Percentiles rank a stretch among this genome's conserved stretches.
phyloP scores from a whole-genome alignment of 441 rosid genomes.

The Populus hybrid region DNA sequence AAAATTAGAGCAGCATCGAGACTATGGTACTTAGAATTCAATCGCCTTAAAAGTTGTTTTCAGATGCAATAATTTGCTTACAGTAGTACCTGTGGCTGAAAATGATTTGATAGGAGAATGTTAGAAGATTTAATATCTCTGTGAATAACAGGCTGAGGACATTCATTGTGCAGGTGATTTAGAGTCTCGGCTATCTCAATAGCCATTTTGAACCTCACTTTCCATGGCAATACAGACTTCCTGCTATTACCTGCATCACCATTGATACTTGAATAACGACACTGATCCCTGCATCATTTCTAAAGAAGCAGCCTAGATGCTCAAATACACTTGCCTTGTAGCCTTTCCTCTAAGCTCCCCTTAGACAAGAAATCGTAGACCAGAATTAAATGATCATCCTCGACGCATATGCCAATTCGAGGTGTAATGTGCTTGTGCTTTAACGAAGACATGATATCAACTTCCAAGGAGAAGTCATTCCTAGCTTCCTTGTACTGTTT shows the following conservation, averaged over 20 bases:
- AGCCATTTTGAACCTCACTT: constrained; percentile 57
- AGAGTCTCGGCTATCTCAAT: constrained; percentile 69
- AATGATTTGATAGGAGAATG: constrained; percentile 63
- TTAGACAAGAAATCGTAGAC: constrained; percentile 57
- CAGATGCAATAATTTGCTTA: background rate
- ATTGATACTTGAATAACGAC: no score
- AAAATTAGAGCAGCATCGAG: background rate
- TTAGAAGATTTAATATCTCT: constrained; percentile 86
- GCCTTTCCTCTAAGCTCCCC: constrained; percentile 69
- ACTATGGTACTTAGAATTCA: background rate
- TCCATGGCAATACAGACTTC: constrained; percentile 52
- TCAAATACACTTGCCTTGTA: constrained; percentile 45
- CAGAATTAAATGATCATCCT: constrained; percentile 46
- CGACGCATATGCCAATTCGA: constrained; percentile 58
- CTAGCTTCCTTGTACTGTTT: constrained; percentile 56
- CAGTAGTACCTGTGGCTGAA: constrained; percentile 61
- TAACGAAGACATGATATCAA: constrained; percentile 58
- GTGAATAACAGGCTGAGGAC: constrained; percentile 63
- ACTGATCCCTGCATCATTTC: background rate
- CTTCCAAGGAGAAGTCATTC: constrained; percentile 65
- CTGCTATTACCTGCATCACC: constrained; percentile 29
- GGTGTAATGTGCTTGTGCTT: constrained; percentile 55
- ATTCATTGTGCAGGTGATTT: constrained; percentile 56
- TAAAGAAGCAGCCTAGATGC: background rate
- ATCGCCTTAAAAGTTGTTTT: background rate